Evolutionary conservation across 2,329 filamentous ascomycete species (phyloP).

Genomic region (Geoglossum cookeanum): DNA sequence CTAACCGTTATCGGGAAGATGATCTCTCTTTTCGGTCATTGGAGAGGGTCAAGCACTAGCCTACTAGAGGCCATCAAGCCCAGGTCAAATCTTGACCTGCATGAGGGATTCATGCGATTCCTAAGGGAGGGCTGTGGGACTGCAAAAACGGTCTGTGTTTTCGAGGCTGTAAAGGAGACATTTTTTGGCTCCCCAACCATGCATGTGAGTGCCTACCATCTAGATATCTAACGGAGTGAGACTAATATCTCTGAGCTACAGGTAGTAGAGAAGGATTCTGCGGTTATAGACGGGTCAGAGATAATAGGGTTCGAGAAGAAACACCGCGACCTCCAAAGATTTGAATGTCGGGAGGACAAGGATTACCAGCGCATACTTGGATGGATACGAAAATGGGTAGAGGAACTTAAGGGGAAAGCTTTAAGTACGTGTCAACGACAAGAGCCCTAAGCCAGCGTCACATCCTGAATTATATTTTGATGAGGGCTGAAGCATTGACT

Average conservation of each 20-base stretch:
- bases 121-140: not conserved
- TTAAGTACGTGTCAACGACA: not conserved
- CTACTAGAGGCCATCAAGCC: not conserved
- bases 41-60: not conserved
- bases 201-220: constrained; percentile 1
- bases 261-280: constrained; percentile 3
- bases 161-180: constrained; percentile 2
- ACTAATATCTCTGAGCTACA: not conserved
- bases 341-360: constrained; percentile 1
- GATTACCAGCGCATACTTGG: not conserved
- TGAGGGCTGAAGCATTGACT: not conserved
- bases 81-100: not conserved
- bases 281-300: constrained; percentile 1
- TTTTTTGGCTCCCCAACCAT: constrained; percentile 1
- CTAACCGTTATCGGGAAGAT: not conserved
- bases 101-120: not conserved
- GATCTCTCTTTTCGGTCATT: not conserved
- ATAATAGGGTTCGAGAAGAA: not conserved
- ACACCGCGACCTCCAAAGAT: not conserved
- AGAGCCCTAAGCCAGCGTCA: not conserved
- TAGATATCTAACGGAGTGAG: not conserved
- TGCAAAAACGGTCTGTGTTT: not conserved
- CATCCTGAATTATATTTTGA: not conserved
- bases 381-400: not conserved
- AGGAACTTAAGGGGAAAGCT: not conserved